Base-by-base conservation (phyloP, 768 basidiomycete genomes). In the Russula ochroleuca region DNA sequence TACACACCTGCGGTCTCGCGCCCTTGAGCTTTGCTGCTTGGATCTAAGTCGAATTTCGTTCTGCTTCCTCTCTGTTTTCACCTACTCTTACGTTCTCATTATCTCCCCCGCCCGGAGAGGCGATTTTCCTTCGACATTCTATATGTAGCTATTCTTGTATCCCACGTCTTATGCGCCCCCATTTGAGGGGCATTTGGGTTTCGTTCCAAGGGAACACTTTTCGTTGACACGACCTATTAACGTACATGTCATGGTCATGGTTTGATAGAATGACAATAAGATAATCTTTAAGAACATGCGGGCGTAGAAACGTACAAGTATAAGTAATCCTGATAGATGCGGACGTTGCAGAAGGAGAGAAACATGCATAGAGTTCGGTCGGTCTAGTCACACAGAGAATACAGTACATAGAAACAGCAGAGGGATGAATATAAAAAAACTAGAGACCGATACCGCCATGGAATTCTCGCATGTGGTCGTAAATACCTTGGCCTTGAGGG, bases 381-480 rank as follows among this genome's bases (percentile, higher is more conserved):
- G 47, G 28, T 9, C 47, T 58, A 58, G 49, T 59, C 38, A 31
- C 38, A 48, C 5, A 45, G 8, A 23, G 0, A 25, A 47, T 57
- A 47, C 41, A 43, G n/a, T 45, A 49, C n/a, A n/a, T 19, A 21
- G 8, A 54, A n/a, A n/a, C 14, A 50, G 38, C 19, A 7, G 14
- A 33, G 11, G 21, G 23, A 23, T 17, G 50, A 17, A 49, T 28
- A 15, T 7, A 28, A 48, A 38, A 47, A 41, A 45, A 33, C 61
- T 33, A 68, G 21, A 68, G 53, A 28, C 67, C 67, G 45, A 68
- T 68, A 23, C 83, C 79, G 5, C 90, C 89, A 72, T 92, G 90
- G 51, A 73, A 75, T 6, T 66, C 61, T 8, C 83, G 81, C 90
- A 92, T 92, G 71, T 92, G 90, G 0, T 79, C 81, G 68, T 92